phyloP scores from a whole-genome alignment of 371 early-diverging fungal species.

The Lichtheimia hyalospora region DNA sequence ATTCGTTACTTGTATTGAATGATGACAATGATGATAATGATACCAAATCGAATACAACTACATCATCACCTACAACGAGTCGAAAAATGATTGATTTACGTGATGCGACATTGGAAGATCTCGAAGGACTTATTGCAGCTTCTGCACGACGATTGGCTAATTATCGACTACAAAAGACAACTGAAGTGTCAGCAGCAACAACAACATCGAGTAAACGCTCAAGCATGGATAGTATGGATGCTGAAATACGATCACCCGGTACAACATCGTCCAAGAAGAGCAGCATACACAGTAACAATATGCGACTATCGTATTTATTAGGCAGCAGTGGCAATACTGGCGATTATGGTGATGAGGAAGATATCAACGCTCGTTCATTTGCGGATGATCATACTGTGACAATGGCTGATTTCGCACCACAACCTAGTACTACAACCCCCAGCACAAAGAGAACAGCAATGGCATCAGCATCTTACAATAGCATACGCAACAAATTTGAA shows the following conservation, averaged over 20 bases:
- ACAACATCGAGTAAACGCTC: too few relatives aligned
- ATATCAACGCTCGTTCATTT: background rate
- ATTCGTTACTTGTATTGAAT: background rate
- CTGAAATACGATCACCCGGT: too few relatives aligned
- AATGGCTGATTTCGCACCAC: too few relatives aligned
- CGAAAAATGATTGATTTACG: slow-evolving; percentile 29
- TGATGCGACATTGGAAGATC: slow-evolving; percentile 43
- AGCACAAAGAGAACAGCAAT: too few relatives aligned
- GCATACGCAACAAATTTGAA: slow-evolving; percentile 14
- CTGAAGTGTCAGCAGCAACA: background rate
- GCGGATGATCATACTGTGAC: background rate
- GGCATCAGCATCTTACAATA: slow-evolving; percentile 6
- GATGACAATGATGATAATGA: background rate
- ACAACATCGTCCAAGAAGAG: too few relatives aligned
- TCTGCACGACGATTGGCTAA: slow-evolving; percentile 45
- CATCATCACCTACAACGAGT: background rate
- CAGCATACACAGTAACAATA: background rate
- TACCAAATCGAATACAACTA: background rate
- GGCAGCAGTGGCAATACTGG: too few relatives aligned
- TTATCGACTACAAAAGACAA: slow-evolving; percentile 25
- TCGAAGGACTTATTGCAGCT: slow-evolving; percentile 48
- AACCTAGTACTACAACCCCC: too few relatives aligned
- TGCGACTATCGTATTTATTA: background rate
- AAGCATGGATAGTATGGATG: too few relatives aligned
- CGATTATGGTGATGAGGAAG: too few relatives aligned